Percentiles rank a stretch among this genome's conserved stretches.
Conservation (phyloP, 371 early-diverging fungal species). For the Zopfochytrium polystomum region DNA sequence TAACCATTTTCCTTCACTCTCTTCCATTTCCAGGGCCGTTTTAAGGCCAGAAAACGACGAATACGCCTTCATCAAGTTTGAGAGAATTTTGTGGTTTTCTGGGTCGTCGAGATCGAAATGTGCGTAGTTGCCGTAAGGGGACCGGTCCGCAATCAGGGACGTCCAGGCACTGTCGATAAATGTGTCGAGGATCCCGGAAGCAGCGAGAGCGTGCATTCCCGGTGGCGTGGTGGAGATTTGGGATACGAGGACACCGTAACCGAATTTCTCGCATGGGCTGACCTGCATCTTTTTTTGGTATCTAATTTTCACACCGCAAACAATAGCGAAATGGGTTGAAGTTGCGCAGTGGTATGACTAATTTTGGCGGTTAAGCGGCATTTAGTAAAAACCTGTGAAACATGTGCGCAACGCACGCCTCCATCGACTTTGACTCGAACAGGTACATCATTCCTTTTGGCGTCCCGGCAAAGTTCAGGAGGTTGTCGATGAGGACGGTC, state of each 20-base stretch:
- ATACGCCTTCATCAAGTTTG: slow-evolving; percentile 35
- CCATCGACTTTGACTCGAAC: slow-evolving; percentile 36
- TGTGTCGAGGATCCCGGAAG: slow-evolving; percentile 29
- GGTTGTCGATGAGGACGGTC: slow-evolving; percentile 37
- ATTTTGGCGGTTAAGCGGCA: neutral
- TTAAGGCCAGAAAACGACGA: slow-evolving; percentile 39
- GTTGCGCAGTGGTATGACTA: neutral
- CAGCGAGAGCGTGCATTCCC: slow-evolving; percentile 43
- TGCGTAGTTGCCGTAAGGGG: slow-evolving; percentile 1
- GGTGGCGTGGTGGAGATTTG: slow-evolving; percentile 42
- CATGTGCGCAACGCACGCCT: slow-evolving; percentile 43
- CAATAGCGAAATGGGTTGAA: too few relatives aligned
- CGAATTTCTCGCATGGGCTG: slow-evolving; percentile 48
- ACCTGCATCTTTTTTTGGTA: slow-evolving; percentile 49
- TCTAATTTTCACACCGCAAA: slow-evolving; percentile 22
- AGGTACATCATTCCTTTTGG: slow-evolving; percentile 45
- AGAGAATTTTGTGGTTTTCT: slow-evolving; percentile 29
- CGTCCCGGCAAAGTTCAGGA: slow-evolving; percentile 48
- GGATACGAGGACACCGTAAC: slow-evolving; percentile 47
- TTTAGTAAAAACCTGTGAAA: slow-evolving; percentile 33
- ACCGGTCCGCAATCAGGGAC: slow-evolving; percentile 3
- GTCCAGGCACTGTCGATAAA: slow-evolving; percentile 36
- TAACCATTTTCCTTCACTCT: neutral
- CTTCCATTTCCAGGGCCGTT: slow-evolving; percentile 22
- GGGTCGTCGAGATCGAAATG: slow-evolving; percentile 34